Base-by-base conservation (phyloP, 1,284 basidiomycete species). In the Phaffia rhodozyma region DNA sequence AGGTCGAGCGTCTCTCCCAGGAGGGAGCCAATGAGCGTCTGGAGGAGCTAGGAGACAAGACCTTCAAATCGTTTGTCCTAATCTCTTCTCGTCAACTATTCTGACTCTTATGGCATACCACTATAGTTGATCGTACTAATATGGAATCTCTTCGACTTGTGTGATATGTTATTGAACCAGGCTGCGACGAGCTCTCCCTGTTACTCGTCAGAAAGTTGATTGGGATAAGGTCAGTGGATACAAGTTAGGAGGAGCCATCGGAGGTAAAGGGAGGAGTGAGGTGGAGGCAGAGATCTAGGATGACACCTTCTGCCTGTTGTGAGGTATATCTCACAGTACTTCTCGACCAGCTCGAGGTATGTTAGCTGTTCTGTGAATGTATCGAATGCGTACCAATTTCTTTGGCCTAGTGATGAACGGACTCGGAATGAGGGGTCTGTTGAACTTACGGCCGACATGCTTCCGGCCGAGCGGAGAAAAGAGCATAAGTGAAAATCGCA, bases 181-280 rank as follows among this genome's bases (percentile, higher is more conserved):
- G 11, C 79, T 97, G 61, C 81, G 92, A 69, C 82, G 92, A 56
- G 89, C 91, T 1, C 75, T 97, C 66, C 92, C 92, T 0, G 79
- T 96, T 72, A 94, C 90, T n/a, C 82, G 89, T 69, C 88, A 91
- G 73, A 93, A 93, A 76, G 77, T 94, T 58, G 91, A 94, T 68
- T 94, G 91, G 92, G 91, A 92, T 68, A 91, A 87, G 80, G 89
- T 89, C 64, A 54, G 79, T 66, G 88, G 88, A 23, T 93, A 93
- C 75, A 89, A 88, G 74, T 78, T 94, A 55, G 90, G 91, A 18
- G 54, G 54, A n/a, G 62, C 47, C 2, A 55, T 60, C 23, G 59
- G 32, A 53, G 58, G 56, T 16, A 43, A 29, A 55, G 57, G 43
- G 27, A 9, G 60, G n/a, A 54, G 52, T 2, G 62, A 64, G 32